Percentiles rank a stretch among this genome's conserved stretches.
These are phyloP conservation scores for Didymosphaeria variabile DNA, from an alignment of 2,329 filamentous ascomycete genomes.

Conservation along the genomic window DNA sequence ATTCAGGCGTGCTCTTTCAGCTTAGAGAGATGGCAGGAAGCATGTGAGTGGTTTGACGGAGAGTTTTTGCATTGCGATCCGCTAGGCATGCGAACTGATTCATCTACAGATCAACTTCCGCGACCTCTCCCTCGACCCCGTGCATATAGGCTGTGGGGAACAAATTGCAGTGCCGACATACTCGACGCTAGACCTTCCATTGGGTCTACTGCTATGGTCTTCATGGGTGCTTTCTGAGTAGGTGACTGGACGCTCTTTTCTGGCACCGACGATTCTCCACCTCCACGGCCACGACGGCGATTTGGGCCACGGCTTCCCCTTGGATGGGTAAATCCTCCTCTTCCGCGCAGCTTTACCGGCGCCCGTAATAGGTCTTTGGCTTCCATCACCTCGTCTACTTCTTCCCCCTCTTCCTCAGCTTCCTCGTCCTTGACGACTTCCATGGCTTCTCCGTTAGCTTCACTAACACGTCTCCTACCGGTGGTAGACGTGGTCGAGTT, in stretches of 20 bases:
- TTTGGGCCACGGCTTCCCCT: conserved; percentile 18
- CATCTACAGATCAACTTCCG: conserved; percentile 10
- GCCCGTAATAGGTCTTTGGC: conserved; percentile 21
- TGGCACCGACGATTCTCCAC: conserved; percentile 10
- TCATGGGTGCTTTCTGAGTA: conserved; percentile 3
- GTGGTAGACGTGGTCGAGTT: conserved; percentile 24
- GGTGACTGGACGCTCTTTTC: conserved; percentile 13
- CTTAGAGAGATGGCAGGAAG: no score
- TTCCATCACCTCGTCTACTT: conserved; percentile 13
- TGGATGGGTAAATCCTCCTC: conserved; percentile 41
- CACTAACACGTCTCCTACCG: conserved; percentile 24
- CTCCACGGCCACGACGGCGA: conserved; percentile 25
- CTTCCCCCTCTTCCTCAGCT: conserved; percentile 14
- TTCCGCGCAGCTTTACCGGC: conserved; percentile 37
- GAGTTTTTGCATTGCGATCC: no score
- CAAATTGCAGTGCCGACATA: conserved; percentile 77
- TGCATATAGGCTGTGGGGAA: conserved; percentile 60
- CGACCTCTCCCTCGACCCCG: conserved; percentile 32
- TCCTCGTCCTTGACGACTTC: conserved; percentile 33
- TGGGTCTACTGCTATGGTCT: conserved; percentile 53
- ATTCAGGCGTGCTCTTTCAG: no score
- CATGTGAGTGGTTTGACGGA: background rate
- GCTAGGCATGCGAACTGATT: background rate
- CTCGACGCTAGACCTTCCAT: conserved; percentile 72
- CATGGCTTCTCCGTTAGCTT: conserved; percentile 32